Percentiles rank a stretch among this genome's conserved stretches.
These are phyloP conservation scores for Coccomyxa sp. DNA, from an alignment of 139 green algal genomes.

Conservation along the genomic window DNA sequence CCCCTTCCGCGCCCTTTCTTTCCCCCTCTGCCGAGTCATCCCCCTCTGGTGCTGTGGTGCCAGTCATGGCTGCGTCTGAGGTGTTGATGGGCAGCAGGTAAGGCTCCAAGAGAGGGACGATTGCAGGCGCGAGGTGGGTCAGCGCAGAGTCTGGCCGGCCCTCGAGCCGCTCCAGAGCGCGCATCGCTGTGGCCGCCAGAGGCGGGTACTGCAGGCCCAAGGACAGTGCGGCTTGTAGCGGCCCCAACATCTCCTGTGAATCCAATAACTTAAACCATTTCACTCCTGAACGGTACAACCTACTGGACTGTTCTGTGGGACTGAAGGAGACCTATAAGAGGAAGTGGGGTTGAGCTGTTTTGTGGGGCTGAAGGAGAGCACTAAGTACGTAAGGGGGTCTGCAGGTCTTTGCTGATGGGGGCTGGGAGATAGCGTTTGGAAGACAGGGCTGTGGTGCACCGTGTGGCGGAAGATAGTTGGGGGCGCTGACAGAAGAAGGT, in stretches of 20 bases:
- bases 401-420: too few species aligned
- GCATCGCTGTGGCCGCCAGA: slow-evolving; percentile 12
- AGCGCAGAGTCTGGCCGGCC: not conserved
- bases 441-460: too few species aligned
- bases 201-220: slow-evolving; percentile 20
- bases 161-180: slow-evolving; percentile 15
- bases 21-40: not conserved
- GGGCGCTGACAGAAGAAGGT: slow-evolving; percentile 21
- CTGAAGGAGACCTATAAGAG: too few species aligned
- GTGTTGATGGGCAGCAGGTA: not conserved
- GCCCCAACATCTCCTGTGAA: slow-evolving; percentile 10
- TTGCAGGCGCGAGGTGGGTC: not conserved
- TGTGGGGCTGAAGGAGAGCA: too few species aligned
- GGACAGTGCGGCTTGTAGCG: slow-evolving; percentile 8
- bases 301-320: too few species aligned
- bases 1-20: not conserved
- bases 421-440: too few species aligned
- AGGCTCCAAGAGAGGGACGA: slow-evolving; percentile 14
- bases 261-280: not conserved
- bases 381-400: too few species aligned
- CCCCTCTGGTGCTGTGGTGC: too few species aligned
- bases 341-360: too few species aligned
- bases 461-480: not conserved
- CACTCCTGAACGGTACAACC: too few species aligned
- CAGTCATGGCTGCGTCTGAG: not conserved